Evolutionary conservation across 2,329 filamentous ascomycete species (phyloP), one percentile per base, ranked within the genome.

Genomic region (Talaromyces sp.): DNA sequence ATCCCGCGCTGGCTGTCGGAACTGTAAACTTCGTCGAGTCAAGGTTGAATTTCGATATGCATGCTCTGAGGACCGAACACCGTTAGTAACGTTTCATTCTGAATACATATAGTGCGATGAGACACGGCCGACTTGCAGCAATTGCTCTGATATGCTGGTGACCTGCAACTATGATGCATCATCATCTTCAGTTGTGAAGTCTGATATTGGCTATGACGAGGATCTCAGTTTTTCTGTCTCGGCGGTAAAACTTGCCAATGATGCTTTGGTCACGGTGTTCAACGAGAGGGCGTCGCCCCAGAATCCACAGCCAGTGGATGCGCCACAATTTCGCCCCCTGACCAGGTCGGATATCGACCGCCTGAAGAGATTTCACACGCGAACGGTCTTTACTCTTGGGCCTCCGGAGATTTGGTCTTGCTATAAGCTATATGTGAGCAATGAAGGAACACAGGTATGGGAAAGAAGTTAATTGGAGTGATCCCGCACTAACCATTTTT

Each of bases 91-190:
- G 9, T 47, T 15, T 19, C 19, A 47, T 25, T 22, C 11, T 25
- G n/a, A 5, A 47, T 47, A 19, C n/a, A 47, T 58, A 84, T 58
- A 84, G 82, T 86, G 84, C 63, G 84, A 86, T 66, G 83, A 85
- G 66, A 65, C 66, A 2, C 80, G 75, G 47, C 84, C 83, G 0
- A 64, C 68, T 0, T 86, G 83, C 65, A 70, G 73, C 36, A 81
- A 79, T 61, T 86, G 84, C 65, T 55, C 71, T 11, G 65, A 72
- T 1, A 83, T 77, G 58, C 77, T 81, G 17, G 66, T 68, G 1
- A 36, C 55, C 27, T 68, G 67, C 56, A 67, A 67, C 53, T 68
- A 68, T 39, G 58, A 60, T 36, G 13, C 27, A 9, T 42, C 27
- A 15, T n/a, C 58, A 3, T 42, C 27, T 10, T 13, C 58, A 49